Evolutionary conservation across 1,139 yeast genomes (phyloP), one percentile per base, ranked within the genome.

Genomic region (Wickerhamomyces sp.): DNA sequence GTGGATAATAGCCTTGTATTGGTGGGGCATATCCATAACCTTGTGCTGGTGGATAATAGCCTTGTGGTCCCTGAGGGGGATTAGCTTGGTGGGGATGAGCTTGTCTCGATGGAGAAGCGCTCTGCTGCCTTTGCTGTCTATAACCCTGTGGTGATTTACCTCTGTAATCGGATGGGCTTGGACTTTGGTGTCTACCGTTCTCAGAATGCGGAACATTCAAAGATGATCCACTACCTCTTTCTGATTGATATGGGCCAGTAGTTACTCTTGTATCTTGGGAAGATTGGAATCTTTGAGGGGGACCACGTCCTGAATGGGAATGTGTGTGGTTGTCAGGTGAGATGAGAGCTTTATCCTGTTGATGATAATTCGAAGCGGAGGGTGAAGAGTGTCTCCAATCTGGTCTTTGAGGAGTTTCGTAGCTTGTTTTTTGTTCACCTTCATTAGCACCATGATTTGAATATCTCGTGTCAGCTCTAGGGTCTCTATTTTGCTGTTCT

Each of bases 131-230:
- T 16, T 23, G 24, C 12, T 10, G 28, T 16, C 21, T 9, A n/a
- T 16, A 16, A 5, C 5, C 14, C n/a, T 26, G 28, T 21, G 47
- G 44, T 13, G 47, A 42, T 19, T 33, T 38, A 12, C 40, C 42
- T 28, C 44, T 35, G 6, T 36, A 27, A n/a, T 30, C 38, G 11
- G 15, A 11, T n/a, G 30, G 32, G 10, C 40, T 18, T 17, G 39
- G 9, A 19, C 21, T 19, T 19, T 5, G 27, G 15, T 16, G n/a
- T n/a, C n/a, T n/a, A n/a, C n/a, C n/a, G n/a, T n/a, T n/a, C n/a
- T n/a, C n/a, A n/a, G n/a, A n/a, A n/a, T n/a, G n/a, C 10, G 21
- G 21, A 19, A 19, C 21, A 10, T 19, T 19, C 21, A 25, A 16
- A n/a, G 27, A 25, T 25, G 14, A 25, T 4, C 19, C 6, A 11